Percentiles rank a stretch among this genome's conserved stretches.
Conservation (phyloP, 306 rosid species). For the Cicer cuneatum region DNA sequence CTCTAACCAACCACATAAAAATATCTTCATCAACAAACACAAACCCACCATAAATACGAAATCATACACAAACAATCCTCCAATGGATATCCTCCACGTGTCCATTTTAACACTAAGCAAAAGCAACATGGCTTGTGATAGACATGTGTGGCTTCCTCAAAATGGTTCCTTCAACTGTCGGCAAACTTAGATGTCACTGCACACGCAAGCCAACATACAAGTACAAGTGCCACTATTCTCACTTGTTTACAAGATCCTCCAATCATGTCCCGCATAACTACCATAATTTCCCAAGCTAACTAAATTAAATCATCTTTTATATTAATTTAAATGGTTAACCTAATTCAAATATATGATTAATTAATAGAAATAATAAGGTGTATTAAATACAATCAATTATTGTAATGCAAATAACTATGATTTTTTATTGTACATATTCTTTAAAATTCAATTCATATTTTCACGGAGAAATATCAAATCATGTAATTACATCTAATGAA, state of each 20-base stretch:
- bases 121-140: slow-evolving; percentile 20
- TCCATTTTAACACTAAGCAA: slow-evolving; percentile 8
- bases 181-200: slow-evolving; percentile 73
- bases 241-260: background rate
- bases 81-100: background rate
- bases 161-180: slow-evolving; percentile 60
- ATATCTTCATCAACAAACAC: background rate
- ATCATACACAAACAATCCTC: background rate
- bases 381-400: no score
- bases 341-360: no score
- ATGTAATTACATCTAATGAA: no score
- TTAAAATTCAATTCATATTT: no score
- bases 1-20: slow-evolving; percentile 33
- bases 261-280: background rate
- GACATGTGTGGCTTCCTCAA: slow-evolving; percentile 28
- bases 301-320: no score
- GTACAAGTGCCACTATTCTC: slow-evolving; percentile 47
- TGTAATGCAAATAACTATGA: no score
- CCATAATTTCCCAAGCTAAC: no score
- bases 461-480: no score
- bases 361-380: no score
- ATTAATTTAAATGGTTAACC: no score
- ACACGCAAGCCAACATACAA: slow-evolving; percentile 38
- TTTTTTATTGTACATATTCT: no score
- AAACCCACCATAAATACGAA: slow-evolving; percentile 26